phyloP scores from a whole-genome alignment of 257 asterid genomes.

The Solanum pinnatisectum region DNA sequence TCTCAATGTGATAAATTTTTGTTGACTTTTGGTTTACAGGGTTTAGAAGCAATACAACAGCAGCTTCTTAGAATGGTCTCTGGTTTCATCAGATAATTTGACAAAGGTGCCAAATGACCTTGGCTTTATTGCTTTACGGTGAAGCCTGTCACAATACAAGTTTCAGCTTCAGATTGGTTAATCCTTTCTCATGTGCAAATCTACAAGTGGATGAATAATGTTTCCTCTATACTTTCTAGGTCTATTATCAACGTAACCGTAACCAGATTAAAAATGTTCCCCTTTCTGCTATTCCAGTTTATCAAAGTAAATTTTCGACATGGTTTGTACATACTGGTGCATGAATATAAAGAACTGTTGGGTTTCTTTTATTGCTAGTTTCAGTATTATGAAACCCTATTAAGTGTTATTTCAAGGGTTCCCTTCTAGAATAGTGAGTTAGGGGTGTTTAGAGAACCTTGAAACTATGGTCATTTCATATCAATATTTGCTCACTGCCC shows the following conservation, averaged over 20 bases:
- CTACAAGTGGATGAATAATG: neutral
- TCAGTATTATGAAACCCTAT: neutral
- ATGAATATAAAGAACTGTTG: neutral
- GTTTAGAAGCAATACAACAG: slow-evolving; percentile 4
- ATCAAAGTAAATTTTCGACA: neutral
- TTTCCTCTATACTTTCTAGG: neutral
- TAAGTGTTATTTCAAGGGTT: neutral
- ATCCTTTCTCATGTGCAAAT: neutral
- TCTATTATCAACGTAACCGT: neutral
- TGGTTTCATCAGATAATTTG: neutral
- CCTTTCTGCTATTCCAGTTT: neutral
- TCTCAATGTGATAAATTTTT: neutral
- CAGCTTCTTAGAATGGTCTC: slow-evolving; percentile 9
- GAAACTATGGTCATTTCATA: neutral
- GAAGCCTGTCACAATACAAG: neutral
- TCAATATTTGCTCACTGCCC: neutral
- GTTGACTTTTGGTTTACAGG: slow-evolving; percentile 24
- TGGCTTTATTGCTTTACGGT: neutral
- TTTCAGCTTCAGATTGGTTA: neutral
- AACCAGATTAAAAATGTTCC: neutral
- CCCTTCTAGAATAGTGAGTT: neutral
- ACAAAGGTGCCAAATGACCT: neutral
- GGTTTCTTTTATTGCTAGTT: neutral
- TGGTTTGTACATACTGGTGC: neutral
- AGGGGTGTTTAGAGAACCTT: neutral